These are phyloP conservation scores for Fraxinus americana DNA, from an alignment of 257 asterid species.

Conservation along the genomic window DNA sequence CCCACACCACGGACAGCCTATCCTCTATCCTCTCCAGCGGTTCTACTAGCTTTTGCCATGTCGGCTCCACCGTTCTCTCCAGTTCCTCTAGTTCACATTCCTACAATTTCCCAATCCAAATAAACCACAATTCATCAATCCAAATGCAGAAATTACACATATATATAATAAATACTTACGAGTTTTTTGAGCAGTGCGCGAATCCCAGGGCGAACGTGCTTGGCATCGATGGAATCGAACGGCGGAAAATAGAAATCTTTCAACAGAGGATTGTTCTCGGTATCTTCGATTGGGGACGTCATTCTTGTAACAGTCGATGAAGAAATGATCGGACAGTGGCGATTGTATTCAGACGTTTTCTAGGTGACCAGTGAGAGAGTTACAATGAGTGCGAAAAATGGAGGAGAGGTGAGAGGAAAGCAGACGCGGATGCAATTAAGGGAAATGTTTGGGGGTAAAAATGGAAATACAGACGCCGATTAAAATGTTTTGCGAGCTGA, in stretches of 20 bases:
- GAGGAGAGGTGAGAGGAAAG: too few species aligned
- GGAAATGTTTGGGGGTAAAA: constrained; percentile 33
- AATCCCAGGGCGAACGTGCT: constrained; percentile 90
- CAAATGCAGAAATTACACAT: neutral
- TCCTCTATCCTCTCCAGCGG: constrained; percentile 86
- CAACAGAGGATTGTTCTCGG: constrained; percentile 61
- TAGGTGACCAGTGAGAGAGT: constrained; percentile 30
- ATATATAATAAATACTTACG: constrained; percentile 35
- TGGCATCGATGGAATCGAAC: constrained; percentile 67
- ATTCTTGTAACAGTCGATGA: constrained; percentile 27
- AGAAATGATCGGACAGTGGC: constrained; percentile 47
- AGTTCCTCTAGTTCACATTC: constrained; percentile 72
- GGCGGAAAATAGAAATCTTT: constrained; percentile 89
- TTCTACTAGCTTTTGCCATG: constrained; percentile 96
- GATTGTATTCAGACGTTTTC: constrained; percentile 17
- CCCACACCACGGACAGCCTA: constrained; percentile 81
- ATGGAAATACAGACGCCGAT: constrained; percentile 16
- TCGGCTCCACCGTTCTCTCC: constrained; percentile 90
- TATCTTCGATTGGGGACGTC: constrained; percentile 35
- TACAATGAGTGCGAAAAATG: constrained; percentile 34
- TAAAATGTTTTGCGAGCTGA: too few species aligned
- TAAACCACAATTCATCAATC: constrained; percentile 18
- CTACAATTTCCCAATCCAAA: constrained; percentile 42
- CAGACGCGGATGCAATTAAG: constrained; percentile 65
- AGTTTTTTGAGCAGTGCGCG: constrained; percentile 72